Percentiles rank a stretch among this genome's conserved stretches.
These are phyloP conservation scores for Diaporthe nobilis DNA, from an alignment of 2,329 filamentous ascomycete genomes.

Conservation along the genomic window DNA sequence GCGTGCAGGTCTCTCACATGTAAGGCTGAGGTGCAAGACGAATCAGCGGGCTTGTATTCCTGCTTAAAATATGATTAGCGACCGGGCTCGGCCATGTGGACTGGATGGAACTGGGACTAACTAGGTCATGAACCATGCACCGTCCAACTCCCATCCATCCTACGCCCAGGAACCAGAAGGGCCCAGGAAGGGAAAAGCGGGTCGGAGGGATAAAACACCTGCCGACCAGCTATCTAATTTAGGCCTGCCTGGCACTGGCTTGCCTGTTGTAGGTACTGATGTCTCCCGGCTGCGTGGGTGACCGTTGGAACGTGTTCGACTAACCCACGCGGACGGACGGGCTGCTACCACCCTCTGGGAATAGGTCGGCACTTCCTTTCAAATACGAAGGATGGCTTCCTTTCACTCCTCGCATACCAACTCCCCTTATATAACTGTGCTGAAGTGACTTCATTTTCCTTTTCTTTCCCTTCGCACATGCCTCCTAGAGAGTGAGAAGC, in stretches of 20 bases:
- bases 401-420: neutral
- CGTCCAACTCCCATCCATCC: neutral
- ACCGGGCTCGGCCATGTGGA: neutral
- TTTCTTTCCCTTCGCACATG: neutral
- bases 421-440: neutral
- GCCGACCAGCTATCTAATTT: conserved; percentile 9
- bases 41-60: conserved; percentile 38
- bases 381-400: conserved; percentile 29
- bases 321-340: conserved; percentile 23
- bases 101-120: neutral
- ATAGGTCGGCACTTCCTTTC: conserved; percentile 20
- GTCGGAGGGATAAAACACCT: conserved; percentile 5
- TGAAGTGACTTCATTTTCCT: neutral
- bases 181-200: conserved; percentile 18
- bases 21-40: conserved; percentile 8
- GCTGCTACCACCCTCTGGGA: conserved; percentile 27
- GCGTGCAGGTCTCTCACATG: neutral
- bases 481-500: conserved; percentile 3
- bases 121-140: neutral
- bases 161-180: conserved; percentile 5
- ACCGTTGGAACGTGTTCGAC: conserved; percentile 7
- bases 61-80: conserved; percentile 22
- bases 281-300: conserved; percentile 19
- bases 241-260: conserved; percentile 3
- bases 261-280: neutral